These are phyloP conservation scores for Aspergillus affinis DNA, from an alignment of 495 filamentous ascomycete species.

Conservation along the genomic window DNA sequence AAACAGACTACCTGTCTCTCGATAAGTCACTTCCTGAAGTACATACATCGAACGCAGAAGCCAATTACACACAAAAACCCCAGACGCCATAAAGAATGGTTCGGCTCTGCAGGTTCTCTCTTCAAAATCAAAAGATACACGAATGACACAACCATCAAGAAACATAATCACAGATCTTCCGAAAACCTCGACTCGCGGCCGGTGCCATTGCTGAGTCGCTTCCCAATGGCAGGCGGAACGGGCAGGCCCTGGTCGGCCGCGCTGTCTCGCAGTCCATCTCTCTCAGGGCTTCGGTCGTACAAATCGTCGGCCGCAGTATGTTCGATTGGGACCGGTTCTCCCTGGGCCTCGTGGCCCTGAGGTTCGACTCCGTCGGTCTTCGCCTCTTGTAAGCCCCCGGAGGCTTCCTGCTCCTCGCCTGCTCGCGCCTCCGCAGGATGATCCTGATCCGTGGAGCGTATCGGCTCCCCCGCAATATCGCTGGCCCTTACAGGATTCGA, in stretches of 20 bases:
- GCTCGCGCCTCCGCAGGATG: slow-evolving; percentile 16
- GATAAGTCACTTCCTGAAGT: too few species aligned
- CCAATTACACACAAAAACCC: too few species aligned
- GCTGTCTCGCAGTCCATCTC: slow-evolving; percentile 45
- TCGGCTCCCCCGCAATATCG: slow-evolving; percentile 25
- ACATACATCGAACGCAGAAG: too few species aligned
- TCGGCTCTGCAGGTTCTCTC: too few species aligned
- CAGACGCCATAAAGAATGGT: too few species aligned
- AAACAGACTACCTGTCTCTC: too few species aligned
- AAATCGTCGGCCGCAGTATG: slow-evolving; percentile 13
- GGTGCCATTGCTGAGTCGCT: slow-evolving; percentile 35
- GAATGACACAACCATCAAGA: too few species aligned
- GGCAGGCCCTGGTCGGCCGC: slow-evolving; percentile 48
- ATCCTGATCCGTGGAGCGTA: slow-evolving; percentile 16
- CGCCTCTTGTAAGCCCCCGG: slow-evolving; percentile 19
- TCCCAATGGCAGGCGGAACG: slow-evolving; percentile 36
- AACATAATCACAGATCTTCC: slow-evolving; percentile 39
- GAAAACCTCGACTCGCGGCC: slow-evolving; percentile 50
- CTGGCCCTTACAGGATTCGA: slow-evolving; percentile 33
- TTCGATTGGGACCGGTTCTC: slow-evolving; percentile 18
- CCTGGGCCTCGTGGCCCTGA: slow-evolving; percentile 23
- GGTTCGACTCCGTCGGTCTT: slow-evolving; percentile 24
- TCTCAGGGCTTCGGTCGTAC: slow-evolving; percentile 25
- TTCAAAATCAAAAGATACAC: not conserved
- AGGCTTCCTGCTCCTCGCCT: slow-evolving; percentile 16